Base-by-base conservation (phyloP, 2,329 filamentous ascomycete genomes). In the Alternaria solani region DNA sequence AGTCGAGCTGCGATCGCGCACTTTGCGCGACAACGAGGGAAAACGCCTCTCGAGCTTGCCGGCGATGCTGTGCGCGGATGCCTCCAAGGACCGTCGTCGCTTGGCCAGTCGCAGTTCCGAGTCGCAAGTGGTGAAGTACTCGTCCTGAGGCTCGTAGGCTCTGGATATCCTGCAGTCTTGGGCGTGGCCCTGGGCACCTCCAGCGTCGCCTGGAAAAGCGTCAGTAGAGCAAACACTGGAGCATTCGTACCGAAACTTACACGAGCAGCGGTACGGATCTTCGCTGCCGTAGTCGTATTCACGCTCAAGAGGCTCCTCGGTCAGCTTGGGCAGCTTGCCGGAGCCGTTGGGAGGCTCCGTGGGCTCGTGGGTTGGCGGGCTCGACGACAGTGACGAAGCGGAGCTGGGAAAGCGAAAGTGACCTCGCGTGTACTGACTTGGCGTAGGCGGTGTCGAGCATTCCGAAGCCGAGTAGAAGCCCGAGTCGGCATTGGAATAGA, bases 221-320 rank as follows among this genome's bases (percentile, higher is more conserved):
- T 78, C 61, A 78, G 64, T 53, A 70, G 54, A 38, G 72, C 52
- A 39, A 54, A 49, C 28, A 39, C 16, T 18, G 16, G 61, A 46
- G 53, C 38, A 57, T 46, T 43, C 58, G 51, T 46, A 55, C 47
- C 28, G 25, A 30, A 58, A 88, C 90, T 80, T 88, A 94, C 92
- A 93, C 72, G 92, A 85, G 78, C 91, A 94, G 51, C 67, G 63
- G 54, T 68, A 82, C 28, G 84, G 77, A 48, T 84, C 75, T 47
- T 82, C 78, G 59, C 84, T 82, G 60, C 85, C 80, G 51, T 83
- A 82, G 54, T 85, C 84, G 28, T 89, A 86, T 23, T 91, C 91
- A 55, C 85, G 86, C 75, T 94, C 91, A 42, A 88, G 80, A 2
- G 91, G 89, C 72, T 96, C 93, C 77, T 97, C 94, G 72, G 93